These are phyloP conservation scores for Hanseniaspora clermontiae DNA, from an alignment of 805 yeast genomes.

Conservation along the genomic window DNA sequence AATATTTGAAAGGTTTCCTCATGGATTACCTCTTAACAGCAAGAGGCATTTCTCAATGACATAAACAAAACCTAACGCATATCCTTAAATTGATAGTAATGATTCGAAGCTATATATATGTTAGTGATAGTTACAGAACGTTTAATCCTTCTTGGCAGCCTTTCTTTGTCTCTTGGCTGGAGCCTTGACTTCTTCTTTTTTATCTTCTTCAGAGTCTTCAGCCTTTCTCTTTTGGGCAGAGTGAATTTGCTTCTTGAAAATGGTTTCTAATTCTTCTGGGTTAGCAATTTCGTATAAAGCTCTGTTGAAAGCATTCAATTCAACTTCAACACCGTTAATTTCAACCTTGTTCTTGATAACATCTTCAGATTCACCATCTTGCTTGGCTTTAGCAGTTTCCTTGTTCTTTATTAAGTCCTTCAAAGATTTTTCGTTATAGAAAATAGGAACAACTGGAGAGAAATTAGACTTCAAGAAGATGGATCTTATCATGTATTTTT, in stretches of 20 bases:
- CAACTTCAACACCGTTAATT: slow-evolving; percentile 32
- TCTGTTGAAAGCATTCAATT: slow-evolving; percentile 51
- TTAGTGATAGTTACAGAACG: background rate
- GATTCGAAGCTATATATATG: background rate
- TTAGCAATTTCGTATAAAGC: slow-evolving; percentile 76
- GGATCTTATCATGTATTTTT: slow-evolving; percentile 36
- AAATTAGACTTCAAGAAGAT: slow-evolving; percentile 50
- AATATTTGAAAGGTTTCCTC: too few species aligned
- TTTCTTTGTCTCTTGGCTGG: slow-evolving; percentile 7
- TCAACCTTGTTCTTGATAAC: slow-evolving; percentile 22
- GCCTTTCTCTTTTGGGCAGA: slow-evolving; percentile 27
- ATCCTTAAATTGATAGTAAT: background rate
- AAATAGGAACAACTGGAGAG: slow-evolving; percentile 81
- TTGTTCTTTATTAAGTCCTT: slow-evolving; percentile 19
- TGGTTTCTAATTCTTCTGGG: slow-evolving; percentile 50
- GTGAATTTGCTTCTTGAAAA: slow-evolving; percentile 46
- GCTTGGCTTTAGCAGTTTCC: slow-evolving; percentile 19
- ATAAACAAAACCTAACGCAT: background rate
- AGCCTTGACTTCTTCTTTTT: background rate
- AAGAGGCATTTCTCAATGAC: too few species aligned
- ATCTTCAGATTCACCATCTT: slow-evolving; percentile 18
- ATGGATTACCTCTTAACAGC: too few species aligned
- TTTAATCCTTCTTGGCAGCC: background rate
- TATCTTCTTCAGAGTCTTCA: slow-evolving; percentile 16
- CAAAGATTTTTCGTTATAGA: slow-evolving; percentile 42